phyloP scores from a whole-genome alignment of 768 basidiomycete genomes.

The Cystobasidium onofrii region DNA sequence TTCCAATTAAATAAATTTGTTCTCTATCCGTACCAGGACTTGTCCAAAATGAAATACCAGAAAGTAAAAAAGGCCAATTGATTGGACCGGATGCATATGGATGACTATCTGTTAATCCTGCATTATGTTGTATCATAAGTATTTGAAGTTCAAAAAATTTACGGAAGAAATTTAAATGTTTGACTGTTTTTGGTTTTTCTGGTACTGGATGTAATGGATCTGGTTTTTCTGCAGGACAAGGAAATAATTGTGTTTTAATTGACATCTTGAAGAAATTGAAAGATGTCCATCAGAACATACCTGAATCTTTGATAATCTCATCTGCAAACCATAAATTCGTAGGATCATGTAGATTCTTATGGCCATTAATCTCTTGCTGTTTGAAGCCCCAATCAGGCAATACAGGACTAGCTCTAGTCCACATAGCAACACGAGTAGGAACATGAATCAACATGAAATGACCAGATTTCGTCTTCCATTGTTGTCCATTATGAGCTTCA shows the following conservation, averaged over 20 bases:
- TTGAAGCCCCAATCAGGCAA: slow-evolving; percentile 95
- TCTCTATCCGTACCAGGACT: slow-evolving; percentile 63
- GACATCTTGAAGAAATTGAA: too few relatives aligned
- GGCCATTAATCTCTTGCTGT: slow-evolving; percentile 96
- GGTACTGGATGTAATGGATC: slow-evolving; percentile 51
- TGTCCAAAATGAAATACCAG: slow-evolving; percentile 98
- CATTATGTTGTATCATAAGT: slow-evolving; percentile 96
- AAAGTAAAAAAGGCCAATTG: slow-evolving; percentile 96
- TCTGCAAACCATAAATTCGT: slow-evolving; percentile 83
- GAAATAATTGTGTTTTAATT: too few relatives aligned
- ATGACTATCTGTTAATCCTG: slow-evolving; percentile 93
- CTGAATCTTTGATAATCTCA: slow-evolving; percentile 63
- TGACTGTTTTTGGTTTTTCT: slow-evolving; percentile 53
- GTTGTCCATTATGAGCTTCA: slow-evolving; percentile 66
- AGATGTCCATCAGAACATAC: slow-evolving; percentile 49
- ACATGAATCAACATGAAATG: slow-evolving; percentile 86
- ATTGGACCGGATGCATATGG: slow-evolving; percentile 93
- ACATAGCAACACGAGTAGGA: slow-evolving; percentile 81
- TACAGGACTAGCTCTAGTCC: slow-evolving; percentile 68
- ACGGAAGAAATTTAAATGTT: slow-evolving; percentile 79
- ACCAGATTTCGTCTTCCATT: slow-evolving; percentile 87
- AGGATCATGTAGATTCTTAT: slow-evolving; percentile 77
- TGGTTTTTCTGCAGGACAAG: neutral
- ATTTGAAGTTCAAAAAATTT: slow-evolving; percentile 91
- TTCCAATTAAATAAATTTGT: slow-evolving; percentile 95